Base-by-base conservation (phyloP, 2,329 filamentous ascomycete genomes). In the Colletotrichum tanaceti region DNA sequence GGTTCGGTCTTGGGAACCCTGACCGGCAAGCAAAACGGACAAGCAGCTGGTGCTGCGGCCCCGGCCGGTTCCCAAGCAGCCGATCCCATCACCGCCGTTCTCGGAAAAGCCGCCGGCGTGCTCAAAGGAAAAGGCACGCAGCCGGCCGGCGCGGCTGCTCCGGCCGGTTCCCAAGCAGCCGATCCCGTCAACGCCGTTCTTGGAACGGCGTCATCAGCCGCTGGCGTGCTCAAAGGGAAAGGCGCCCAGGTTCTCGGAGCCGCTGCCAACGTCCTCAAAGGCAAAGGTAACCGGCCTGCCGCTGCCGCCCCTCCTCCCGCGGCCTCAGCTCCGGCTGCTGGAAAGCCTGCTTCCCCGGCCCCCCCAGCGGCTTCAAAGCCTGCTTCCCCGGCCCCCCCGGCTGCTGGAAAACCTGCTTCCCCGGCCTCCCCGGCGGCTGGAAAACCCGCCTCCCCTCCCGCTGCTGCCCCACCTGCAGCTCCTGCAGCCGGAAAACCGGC, bases 171-270 rank as follows among this genome's bases (percentile, higher is more conserved):
- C 4, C 61, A 68, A 65, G 65, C 65, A 7, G 61, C 65, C 1
- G 54, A 65, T 16, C 65, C 65, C 0, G 38, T 68, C 7, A 49
- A 41, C 7, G 28, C 61, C 10, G 65, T 68, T 6, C 41, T 68
- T n/a, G 65, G 65, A 32, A 65, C 60, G n/a, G n/a, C n/a, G n/a
- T n/a, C n/a, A n/a, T n/a, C 24, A 2, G 65, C 65, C 9, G 65
- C 60, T 4, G 65, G 65, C n/a, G 60, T 68, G 3, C 41, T 68
- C n/a, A 68, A 59, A 35, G 65, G 65, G n/a, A 68, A 68, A 22
- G 61, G 61, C 1, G 61, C 32, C 5, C 61, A 58, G 13, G 65
- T 68, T 18, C 55, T 68, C 1, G 61, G 61, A 14, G 55, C 65
- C 14, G 65, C 65, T 11, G 47, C 61, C 20, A 49, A 55, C 14